Conservation (phyloP, 768 basidiomycete genomes). For the Pleurotus sapidus region DNA sequence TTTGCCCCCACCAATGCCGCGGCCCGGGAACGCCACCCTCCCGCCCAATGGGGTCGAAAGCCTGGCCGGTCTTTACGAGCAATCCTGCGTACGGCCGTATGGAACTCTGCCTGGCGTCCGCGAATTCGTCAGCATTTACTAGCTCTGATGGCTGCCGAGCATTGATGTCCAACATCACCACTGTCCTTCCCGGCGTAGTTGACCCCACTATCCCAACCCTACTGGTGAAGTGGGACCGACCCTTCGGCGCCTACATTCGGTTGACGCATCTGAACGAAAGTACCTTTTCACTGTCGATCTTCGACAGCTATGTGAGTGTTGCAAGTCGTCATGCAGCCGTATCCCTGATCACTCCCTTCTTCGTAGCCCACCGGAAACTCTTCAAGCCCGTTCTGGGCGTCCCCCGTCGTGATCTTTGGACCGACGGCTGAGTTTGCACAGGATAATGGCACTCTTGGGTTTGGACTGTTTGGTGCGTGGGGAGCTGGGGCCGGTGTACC, state of each 20-base stretch:
- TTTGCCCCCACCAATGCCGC: constrained; percentile 5
- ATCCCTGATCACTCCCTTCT: background rate
- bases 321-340: background rate
- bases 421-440: constrained; percentile 14
- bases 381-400: constrained; percentile 18
- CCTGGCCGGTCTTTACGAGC: constrained; percentile 10
- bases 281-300: constrained; percentile 16
- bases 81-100: constrained; percentile 11
- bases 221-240: constrained; percentile 16
- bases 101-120: constrained; percentile 11
- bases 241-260: constrained; percentile 15
- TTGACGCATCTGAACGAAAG: constrained; percentile 22
- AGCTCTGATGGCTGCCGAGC: constrained; percentile 14
- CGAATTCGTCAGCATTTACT: background rate
- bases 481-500: constrained; percentile 16
- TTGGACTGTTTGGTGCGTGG: constrained; percentile 17
- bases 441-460: constrained; percentile 11
- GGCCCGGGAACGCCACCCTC: constrained; percentile 2
- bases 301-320: constrained; percentile 17
- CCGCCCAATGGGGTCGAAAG: constrained; percentile 7
- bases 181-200: constrained; percentile 17
- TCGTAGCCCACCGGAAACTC: constrained; percentile 16
- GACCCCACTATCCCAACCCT: constrained; percentile 20
- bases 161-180: constrained; percentile 14
- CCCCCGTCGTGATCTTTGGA: background rate